Evolutionary conservation across 192 early-diverging fungal genomes (phyloP), one percentile per base, ranked within the genome.

Genomic region (Coemansia sp.): DNA sequence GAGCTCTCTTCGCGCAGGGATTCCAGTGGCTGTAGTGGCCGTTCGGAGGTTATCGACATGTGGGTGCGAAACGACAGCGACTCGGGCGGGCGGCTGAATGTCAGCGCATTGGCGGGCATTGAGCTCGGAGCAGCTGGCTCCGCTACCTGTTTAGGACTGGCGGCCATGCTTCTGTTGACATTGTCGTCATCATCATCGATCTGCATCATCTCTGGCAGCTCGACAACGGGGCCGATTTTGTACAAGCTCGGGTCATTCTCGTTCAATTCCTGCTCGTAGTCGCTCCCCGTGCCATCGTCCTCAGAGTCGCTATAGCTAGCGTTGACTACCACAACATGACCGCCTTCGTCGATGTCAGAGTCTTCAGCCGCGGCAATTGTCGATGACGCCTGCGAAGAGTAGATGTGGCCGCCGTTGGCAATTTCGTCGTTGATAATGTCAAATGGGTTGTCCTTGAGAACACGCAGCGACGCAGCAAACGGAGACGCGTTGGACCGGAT

Each of bases 211-310:
- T 31, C 30, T 8, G 25, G 12, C 2, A 5, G 12, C 40, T 43
- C 33, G 29, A 21, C 44, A 4, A 30, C 46, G 29, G n/a, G 14
- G 22, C 6, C 31, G 24, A 48, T 27, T 42, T 35, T 61, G 58
- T 77, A 77, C 12, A 77, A 29, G 43, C 75, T 77, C 28, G 75
- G 75, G 18, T 77, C 75, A 38, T 77, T 73, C 11, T 63, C 71
- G 28, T 59, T 47, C 42, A 72, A 4, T 16, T 65, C 69, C 6
- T 47, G 30, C 44, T 71, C 69, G 32, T 56, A 51, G 45, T 67
- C 53, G 24, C 52, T 49, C n/a, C 23, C 21, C 12, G 29, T 52
- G 25, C 51, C 50, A 8, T 64, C 68, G 44, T 22, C 43, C 7
- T 55, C 68, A n/a, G 59, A 56, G 12, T 49, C 58, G n/a, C 64